Evolutionary conservation across 2,329 filamentous ascomycete species (phyloP), one percentile per base, ranked within the genome.

Genomic region (Hypoxylon sp.): DNA sequence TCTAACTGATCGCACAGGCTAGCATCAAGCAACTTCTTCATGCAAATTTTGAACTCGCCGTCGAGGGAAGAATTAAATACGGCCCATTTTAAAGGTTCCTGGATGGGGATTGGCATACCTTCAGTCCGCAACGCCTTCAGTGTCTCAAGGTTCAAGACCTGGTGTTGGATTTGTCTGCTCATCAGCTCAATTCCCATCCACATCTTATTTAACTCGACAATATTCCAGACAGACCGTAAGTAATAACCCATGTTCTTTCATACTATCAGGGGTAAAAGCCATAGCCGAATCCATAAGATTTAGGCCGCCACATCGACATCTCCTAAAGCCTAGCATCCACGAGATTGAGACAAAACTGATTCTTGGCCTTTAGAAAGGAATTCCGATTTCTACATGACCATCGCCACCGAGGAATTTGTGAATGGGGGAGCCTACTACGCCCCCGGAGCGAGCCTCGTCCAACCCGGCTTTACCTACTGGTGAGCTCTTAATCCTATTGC

Each of bases 11-110:
- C n/a, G 33, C 2, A 13, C 33, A 73, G 71, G 33, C 64, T 86
- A 2, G 79, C 79, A 7, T 82, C 83, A 7, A 84, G 81, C 46
- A 85, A 85, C 72, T 85, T 84, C 64, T 81, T 79, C 64, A 86
- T 86, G 82, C 85, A 87, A 68, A 79, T 82, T 30, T 75, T 87
- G 7, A 80, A 78, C 8, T 80, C 84, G 0, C 85, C 85, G 0
- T 86, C 83, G 0, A 77, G 85, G 11, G 69, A 74, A n/a, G 84
- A 87, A 56, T 71, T 87, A 10, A 81, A 86, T 50, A 64, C 64
- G 35, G 84, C 83, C 0, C 86, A 88, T 75, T 64, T 71, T 0
- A 71, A 75, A 50, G 76, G 79, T 1, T 76, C 74, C 6, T 85
- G 81, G 81, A 74, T 85, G 4, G 81, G 82, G 60, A 81, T 85